Conservation (phyloP, 768 basidiomycete species). For the Crepidotus variabilis region DNA sequence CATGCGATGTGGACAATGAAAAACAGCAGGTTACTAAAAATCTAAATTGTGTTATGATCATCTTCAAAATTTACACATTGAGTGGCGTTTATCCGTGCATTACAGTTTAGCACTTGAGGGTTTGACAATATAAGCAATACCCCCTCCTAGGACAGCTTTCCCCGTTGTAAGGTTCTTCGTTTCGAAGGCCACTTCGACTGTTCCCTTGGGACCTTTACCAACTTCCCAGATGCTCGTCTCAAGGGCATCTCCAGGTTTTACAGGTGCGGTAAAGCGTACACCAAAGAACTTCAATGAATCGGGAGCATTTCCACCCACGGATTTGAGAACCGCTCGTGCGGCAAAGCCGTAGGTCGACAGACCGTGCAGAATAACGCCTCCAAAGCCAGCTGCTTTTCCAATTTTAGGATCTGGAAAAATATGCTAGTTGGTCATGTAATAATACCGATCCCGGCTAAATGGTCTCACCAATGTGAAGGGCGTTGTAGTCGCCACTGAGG, state of each 20-base stretch:
- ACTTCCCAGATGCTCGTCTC: constrained; percentile 82
- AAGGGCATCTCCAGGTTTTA: constrained; percentile 76
- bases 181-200: constrained; percentile 56
- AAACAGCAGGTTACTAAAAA: no score
- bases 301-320: constrained; percentile 58
- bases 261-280: constrained; percentile 77
- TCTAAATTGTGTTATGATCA: no score
- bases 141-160: constrained; percentile 61
- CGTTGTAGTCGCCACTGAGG: constrained; percentile 77
- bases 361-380: constrained; percentile 83
- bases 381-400: constrained; percentile 73
- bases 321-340: constrained; percentile 69
- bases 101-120: constrained; percentile 24
- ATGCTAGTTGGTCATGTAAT: neutral
- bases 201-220: constrained; percentile 58
- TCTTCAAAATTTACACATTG: no score
- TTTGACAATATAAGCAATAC: constrained; percentile 62
- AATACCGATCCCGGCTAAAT: neutral
- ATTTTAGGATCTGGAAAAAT: constrained; percentile 57
- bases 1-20: no score
- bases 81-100: neutral
- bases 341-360: constrained; percentile 80
- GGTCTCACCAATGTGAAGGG: constrained; percentile 63
- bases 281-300: constrained; percentile 64
- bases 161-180: constrained; percentile 58